Evolutionary conservation across 768 basidiomycete species (phyloP), one percentile per base, ranked within the genome.

Genomic region (Macrolepiota albuminosa): DNA sequence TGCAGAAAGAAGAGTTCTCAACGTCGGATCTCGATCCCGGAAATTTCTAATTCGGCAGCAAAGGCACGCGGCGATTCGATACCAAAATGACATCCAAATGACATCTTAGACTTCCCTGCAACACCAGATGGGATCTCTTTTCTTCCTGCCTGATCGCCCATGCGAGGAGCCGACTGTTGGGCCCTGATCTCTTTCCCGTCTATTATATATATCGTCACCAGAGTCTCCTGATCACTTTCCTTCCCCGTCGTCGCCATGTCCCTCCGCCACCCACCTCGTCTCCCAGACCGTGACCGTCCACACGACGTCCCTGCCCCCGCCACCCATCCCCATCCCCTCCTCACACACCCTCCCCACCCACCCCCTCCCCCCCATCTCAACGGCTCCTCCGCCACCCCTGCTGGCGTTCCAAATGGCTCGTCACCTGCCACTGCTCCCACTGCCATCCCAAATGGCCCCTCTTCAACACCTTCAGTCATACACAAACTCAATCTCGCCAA

Each of bases 401-500:
- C 69, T n/a, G 62, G 61, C 36, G 67, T 77, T 13, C 70, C 76
- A 43, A 84, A 82, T 60, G 80, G 79, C 48, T 69, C 77, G 65
- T 83, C 82, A 3, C 79, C 86, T 40, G 77, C 81, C 37, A 77
- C 76, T 24, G 76, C 75, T 31, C 50, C 75, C 56, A 64, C 71
- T 33, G 67, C 71, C 49, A 70, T 67, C 33, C 70, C 76, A 43
- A 74, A 73, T 63, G 70, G 70, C 34, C 69, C 71, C 57, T 57
- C 69, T 14, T 64, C 69, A 29, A 66, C 77, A 40, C 63, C 72
- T 13, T 66, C 77, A 36, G 82, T 86, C 55, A 84, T 91, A 61
- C 84, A 88, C 73, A 91, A 91, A 63, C 82, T 97, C 56, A 85
- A 89, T 24, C 77, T 81, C 39, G 92, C 94, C 54, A 96, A 97